Evolutionary conservation across 2,329 filamentous ascomycete species (phyloP), one percentile per base, ranked within the genome.

Genomic region (Lasiodiplodia sp.): DNA sequence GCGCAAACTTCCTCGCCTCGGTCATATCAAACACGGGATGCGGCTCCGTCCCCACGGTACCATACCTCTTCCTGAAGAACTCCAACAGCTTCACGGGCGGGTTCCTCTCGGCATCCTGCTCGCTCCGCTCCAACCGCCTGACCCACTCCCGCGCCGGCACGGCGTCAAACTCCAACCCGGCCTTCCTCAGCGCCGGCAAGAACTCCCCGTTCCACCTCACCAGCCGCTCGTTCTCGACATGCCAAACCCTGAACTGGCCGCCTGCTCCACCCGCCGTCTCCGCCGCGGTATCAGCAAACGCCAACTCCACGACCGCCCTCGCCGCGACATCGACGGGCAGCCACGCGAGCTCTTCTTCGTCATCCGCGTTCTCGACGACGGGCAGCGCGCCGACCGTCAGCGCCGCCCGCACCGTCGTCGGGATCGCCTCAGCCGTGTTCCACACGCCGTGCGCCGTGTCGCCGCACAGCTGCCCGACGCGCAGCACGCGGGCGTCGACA

Each of bases 141-240:
- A 68, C 56, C 66, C 66, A 68, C 34, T 68, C 56, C 16, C 34
- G n/a, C 55, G 62, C 56, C 21, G 56, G 66, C 44, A 68, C 31
- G n/a, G 56, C 66, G 47, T 68, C 66, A 18, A 68, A 68, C 21
- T 4, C n/a, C 34, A 68, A 31, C 0, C 85, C 84, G 0, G 83
- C 80, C 0, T 75, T 72, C n/a, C 73, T 76, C 10, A 89, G 75
- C 2, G 82, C 81, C 2, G 86, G 86, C 0, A 89, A 80, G 2
- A 89, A 75, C 57, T 87, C 83, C 0, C 78, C 69, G 0, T 83
- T 86, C 85, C 86, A 89, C 49, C 83, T 78, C 71, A 88, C 84
- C 1, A 76, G 76, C 8, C 70, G 75, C 0, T 82, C 81, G 69
- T 88, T 88, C 31, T 85, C 79, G 11, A 89, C 77, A 68, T 88